Conservation (phyloP, 2,329 filamentous ascomycete genomes). For the Dothiorella sarmentorum region DNA sequence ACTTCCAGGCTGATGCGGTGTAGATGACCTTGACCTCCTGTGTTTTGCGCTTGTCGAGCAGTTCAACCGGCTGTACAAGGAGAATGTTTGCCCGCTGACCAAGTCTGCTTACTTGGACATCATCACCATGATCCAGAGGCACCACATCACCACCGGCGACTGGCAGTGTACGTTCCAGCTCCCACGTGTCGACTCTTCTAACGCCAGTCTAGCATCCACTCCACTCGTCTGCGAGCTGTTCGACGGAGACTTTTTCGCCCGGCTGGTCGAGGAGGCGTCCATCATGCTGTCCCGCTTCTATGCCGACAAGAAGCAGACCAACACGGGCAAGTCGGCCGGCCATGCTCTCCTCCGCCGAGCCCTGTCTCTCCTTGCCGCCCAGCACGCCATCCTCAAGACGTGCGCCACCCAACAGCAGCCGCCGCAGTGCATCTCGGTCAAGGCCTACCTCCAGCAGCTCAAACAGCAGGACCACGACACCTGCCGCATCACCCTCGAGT, state of each 20-base stretch:
- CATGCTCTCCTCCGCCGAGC: neutral
- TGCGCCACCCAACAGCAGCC: neutral
- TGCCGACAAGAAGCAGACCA: neutral
- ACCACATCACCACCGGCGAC: neutral
- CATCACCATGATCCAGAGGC: conserved; percentile 19
- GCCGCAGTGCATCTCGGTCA: neutral
- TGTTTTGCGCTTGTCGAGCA: conserved; percentile 24
- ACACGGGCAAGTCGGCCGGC: neutral
- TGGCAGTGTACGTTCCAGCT: neutral
- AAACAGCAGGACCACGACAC: neutral
- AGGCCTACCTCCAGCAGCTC: neutral
- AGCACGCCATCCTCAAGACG: neutral
- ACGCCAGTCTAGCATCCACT: neutral
- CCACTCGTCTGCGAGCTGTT: neutral
- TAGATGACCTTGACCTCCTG: conserved; percentile 23
- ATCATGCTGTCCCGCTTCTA: neutral
- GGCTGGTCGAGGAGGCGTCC: neutral
- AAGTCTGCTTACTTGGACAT: conserved; percentile 38
- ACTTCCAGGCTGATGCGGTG: neutral
- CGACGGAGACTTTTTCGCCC: neutral
- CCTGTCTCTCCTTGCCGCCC: neutral
- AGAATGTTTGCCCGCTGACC: conserved; percentile 31
- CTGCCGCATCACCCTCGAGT: neutral
- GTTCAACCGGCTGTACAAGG: conserved; percentile 22
- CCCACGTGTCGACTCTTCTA: neutral